Evolutionary conservation across 2,329 filamentous ascomycete species (phyloP), one percentile per base, ranked within the genome.

Genomic region (Claviceps purpurea): DNA sequence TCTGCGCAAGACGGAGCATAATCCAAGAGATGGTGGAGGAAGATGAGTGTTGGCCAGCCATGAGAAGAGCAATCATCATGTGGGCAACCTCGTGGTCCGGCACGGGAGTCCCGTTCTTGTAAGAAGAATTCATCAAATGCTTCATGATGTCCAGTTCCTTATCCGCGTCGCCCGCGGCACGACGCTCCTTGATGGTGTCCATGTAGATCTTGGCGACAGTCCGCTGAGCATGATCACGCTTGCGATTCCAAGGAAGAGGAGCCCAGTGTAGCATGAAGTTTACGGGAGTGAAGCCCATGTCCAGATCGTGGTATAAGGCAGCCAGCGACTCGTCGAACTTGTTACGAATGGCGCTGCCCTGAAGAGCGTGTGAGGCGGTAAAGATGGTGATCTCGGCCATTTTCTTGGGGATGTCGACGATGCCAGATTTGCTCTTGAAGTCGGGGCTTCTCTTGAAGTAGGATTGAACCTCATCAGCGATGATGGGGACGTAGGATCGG

Each of bases 11-110:
- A 58, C 84, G 85, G 42, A 94, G 77, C 66, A 93, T 77, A 61
- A 94, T 89, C 87, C 89, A 95, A 41, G 87, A 80, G 61, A 81
- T 84, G 41, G 87, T 90, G 20, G 87, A 89, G 4, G 88, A 88
- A 2, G 87, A 91, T 2, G 86, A 91, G 72, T 95, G 89, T 66
- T 95, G 89, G 52, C 89, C 89, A 54, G 87, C 89, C 88, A 95
- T 94, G 56, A 95, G 80, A 22, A 95, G 77, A 5, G 88, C 88
- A 68, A 95, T 95, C 87, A 95, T 91, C 79, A 95, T 91, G 70
- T 93, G 85, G 22, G 89, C 88, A 54, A 94, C 79, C 68, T 95
- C 88, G 61, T 85, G 77, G 63, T 95, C 89, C 16, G 89, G 85
- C n/a, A 94, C 76, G 5, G 75, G 74, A 41, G 73, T 81, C 59